phyloP scores from a whole-genome alignment of 495 filamentous ascomycete species.

The Aspergillus biplanus region DNA sequence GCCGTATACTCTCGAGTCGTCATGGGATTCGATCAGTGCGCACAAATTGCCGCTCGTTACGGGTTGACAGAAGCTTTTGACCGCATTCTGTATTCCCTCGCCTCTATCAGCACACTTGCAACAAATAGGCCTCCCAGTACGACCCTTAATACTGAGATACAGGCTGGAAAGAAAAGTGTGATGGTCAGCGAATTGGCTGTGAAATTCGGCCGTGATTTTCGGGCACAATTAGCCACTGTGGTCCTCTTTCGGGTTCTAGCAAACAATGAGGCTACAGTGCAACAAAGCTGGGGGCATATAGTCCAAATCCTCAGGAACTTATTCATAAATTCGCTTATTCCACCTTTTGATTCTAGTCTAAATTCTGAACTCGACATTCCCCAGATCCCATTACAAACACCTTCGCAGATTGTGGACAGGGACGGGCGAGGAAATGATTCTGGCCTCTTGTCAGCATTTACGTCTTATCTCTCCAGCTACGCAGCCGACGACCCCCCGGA shows the following conservation, averaged over 20 bases:
- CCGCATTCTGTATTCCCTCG: conserved; percentile 84
- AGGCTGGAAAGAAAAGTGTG: conserved; percentile 86
- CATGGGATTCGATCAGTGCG: conserved; percentile 93
- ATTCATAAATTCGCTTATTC: conserved; percentile 93
- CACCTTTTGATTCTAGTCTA: conserved; percentile 76
- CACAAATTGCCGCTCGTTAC: conserved; percentile 88
- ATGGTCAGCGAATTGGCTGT: conserved; percentile 99
- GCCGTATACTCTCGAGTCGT: conserved; percentile 93
- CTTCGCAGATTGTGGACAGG: conserved; percentile 92
- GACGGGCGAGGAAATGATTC: conserved; percentile 74
- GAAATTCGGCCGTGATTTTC: conserved; percentile 92
- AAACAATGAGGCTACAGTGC: conserved; percentile 77
- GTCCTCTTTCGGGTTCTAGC: conserved; percentile 89
- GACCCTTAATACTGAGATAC: conserved; percentile 91
- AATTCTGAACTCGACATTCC: conserved; percentile 73
- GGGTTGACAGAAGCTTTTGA: conserved; percentile 84
- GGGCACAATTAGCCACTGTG: conserved; percentile 89
- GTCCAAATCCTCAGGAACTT: conserved; percentile 92
- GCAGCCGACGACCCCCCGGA: conserved; percentile 97
- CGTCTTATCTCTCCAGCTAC: conserved; percentile 97
- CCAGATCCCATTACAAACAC: conserved; percentile 84
- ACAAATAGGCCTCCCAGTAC: conserved; percentile 77
- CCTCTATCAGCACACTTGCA: conserved; percentile 86
- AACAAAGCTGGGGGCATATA: conserved; percentile 81
- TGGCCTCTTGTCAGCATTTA: conserved; percentile 89